A percentile compares a stretch with the other conserved stretches of the same genome.
These are phyloP conservation scores for Suhomyces sp. DNA, from an alignment of 805 yeast species.

Conservation along the genomic window DNA sequence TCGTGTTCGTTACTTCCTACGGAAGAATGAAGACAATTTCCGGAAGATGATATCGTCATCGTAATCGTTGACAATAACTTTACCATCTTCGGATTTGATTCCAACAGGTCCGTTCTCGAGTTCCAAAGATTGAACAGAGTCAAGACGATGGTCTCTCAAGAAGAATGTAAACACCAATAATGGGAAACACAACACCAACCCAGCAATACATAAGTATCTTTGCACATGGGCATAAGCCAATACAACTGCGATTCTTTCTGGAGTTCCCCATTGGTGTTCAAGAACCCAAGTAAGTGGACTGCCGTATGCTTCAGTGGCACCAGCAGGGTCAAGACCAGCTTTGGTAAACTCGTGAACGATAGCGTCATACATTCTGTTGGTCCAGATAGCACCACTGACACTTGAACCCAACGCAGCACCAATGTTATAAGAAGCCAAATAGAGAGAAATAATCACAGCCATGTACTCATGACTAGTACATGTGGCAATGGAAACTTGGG, in stretches of 20 bases:
- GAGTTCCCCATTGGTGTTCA: conserved; percentile 59
- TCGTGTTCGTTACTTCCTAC: conserved; percentile 6
- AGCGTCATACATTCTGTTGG: conserved; percentile 51
- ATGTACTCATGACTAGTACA: conserved; percentile 60
- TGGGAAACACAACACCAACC: conserved; percentile 54
- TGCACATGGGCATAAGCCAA: conserved; percentile 60
- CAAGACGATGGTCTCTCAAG: conserved; percentile 53
- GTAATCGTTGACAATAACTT: conserved; percentile 23
- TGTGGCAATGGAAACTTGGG: conserved; percentile 61
- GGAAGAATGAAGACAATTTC: conserved; percentile 13
- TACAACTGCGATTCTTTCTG: conserved; percentile 58
- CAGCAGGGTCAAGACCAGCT: conserved; percentile 29
- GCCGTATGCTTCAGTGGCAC: conserved; percentile 49
- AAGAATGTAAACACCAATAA: conserved; percentile 47
- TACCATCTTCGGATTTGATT: conserved; percentile 13
- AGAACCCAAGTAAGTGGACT: conserved; percentile 52
- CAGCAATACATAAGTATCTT: conserved; percentile 54
- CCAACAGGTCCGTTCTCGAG: conserved; percentile 11
- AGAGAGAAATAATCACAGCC: conserved; percentile 60
- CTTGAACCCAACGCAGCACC: conserved; percentile 66
- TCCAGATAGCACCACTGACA: conserved; percentile 73
- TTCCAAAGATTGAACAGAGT: conserved; percentile 31
- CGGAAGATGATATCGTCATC: conserved; percentile 22
- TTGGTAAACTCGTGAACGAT: conserved; percentile 31
- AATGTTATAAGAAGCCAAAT: conserved; percentile 56